Percentiles rank a stretch among this genome's conserved stretches.
phyloP scores from a whole-genome alignment of 108 stramenopile genomes.

The Mayamaea pseudoterrestris region DNA sequence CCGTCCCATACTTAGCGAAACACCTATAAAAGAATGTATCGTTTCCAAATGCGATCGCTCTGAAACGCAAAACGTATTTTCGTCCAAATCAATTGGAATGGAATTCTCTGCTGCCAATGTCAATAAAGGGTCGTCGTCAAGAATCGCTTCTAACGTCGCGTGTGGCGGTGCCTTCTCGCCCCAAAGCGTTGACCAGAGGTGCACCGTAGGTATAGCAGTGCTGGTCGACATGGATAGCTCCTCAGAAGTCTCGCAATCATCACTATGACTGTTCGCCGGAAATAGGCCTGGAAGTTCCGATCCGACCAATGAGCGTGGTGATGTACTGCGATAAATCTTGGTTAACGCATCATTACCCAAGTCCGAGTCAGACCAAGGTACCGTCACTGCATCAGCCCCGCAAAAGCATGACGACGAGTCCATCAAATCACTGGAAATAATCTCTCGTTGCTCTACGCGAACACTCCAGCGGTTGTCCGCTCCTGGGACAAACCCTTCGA shows the following conservation, averaged over 20 bases:
- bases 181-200: slow-evolving; percentile 33
- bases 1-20: slow-evolving; percentile 14
- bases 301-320: no score
- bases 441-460: slow-evolving; percentile 10
- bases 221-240: slow-evolving; percentile 6
- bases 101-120: slow-evolving; percentile 21
- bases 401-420: not conserved
- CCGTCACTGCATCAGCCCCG: not conserved
- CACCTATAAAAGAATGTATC: slow-evolving; percentile 23
- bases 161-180: slow-evolving; percentile 19
- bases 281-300: no score
- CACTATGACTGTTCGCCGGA: not conserved
- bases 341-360: not conserved
- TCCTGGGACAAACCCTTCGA: slow-evolving; percentile 39
- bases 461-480: slow-evolving; percentile 44
- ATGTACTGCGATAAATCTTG: no score
- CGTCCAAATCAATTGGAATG: slow-evolving; percentile 47
- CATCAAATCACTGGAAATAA: no score
- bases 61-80: slow-evolving; percentile 39
- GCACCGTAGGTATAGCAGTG: slow-evolving; percentile 15
- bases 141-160: slow-evolving; percentile 4
- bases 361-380: not conserved
- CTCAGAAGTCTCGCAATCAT: not conserved
- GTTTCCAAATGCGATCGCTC: slow-evolving; percentile 25
- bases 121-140: slow-evolving; percentile 18